A percentile compares a stretch with the other conserved stretches of the same genome.
Conservation (phyloP, 345 rosid genomes). For the Eucalyptus brandiana region DNA sequence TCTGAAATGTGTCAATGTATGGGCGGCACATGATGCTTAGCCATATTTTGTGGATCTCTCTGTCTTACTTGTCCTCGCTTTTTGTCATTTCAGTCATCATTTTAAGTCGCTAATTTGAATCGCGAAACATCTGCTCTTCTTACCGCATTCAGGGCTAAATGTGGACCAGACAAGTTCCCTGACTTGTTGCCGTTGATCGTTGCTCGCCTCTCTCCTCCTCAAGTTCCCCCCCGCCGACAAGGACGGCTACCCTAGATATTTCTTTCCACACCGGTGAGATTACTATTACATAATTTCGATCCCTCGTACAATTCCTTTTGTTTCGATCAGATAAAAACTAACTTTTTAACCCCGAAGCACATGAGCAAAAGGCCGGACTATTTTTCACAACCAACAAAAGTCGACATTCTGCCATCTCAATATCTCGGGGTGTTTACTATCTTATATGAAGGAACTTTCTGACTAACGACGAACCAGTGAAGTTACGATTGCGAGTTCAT, state of each 20-base stretch:
- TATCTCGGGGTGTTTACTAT: not conserved
- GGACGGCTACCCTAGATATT: not conserved
- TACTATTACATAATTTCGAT: not conserved
- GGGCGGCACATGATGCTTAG: not conserved
- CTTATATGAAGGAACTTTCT: accelerated
- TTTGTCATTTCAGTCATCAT: not conserved
- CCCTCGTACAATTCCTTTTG: not conserved
- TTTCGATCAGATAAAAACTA: not conserved
- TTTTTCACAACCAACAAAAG: not conserved
- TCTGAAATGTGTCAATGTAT: not conserved
- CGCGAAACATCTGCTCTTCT: not conserved
- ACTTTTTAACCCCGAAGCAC: not conserved
- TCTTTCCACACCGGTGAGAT: not conserved
- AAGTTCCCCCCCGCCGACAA: not conserved
- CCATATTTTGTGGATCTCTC: not conserved
- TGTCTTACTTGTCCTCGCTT: not conserved
- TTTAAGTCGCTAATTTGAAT: not conserved
- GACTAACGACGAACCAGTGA: accelerated
- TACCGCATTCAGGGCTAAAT: not conserved
- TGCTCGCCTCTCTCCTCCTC: not conserved
- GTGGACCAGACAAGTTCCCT: not conserved
- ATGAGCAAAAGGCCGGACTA: not conserved
- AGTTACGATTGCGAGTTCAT: not conserved
- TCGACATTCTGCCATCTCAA: not conserved
- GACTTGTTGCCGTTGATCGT: not conserved